Evolutionary conservation across 2,329 filamentous ascomycete species (phyloP), one percentile per base, ranked within the genome.

Genomic region (Calonectria pteridis): DNA sequence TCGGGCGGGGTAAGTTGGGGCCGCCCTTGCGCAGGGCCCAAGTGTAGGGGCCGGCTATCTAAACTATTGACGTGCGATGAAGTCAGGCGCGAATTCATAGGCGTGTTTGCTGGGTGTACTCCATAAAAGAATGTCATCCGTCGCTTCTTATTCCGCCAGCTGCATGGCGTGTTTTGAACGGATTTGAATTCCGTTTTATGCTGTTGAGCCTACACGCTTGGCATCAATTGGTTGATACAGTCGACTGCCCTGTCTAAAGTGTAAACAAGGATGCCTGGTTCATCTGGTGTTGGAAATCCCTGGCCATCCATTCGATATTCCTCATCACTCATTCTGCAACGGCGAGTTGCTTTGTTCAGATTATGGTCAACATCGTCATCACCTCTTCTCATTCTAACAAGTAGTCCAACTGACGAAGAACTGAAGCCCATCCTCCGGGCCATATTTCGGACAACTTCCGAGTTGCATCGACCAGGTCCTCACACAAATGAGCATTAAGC

Each of bases 391-490:
- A 40, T 62, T 28, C 33, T 26, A 4, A 40, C 26, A 11, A 46
- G 43, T 23, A 46, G 7, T 13, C 6, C 26, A 62, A 7, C 33
- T 40, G 35, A 62, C 28, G 29, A 28, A 28, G 35, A 40, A 40
- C 23, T 18, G 28, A 13, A 35, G 5, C 55, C 14, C 14, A 7
- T 23, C 6, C 18, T 28, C 33, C 13, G 18, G 20, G 37, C 31
- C 18, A 5, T 14, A 65, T 35, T 31, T 70, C 73, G 73, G 73
- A 40, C 73, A 75, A 75, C 53, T 67, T 73, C 70, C 73, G 70
- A 69, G 20, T 23, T 26, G 18, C 3, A 23, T 46, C 11, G 11
- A 50, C 13, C 31, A 1, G 9, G 6, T 35, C 50, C 20, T 28
- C 26, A n/a, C 35, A 13, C 23, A 62, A 40, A 10, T 28, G 9